Percentiles rank a stretch among this genome's conserved stretches.
These are phyloP conservation scores for Metschnikowia kunwiensis DNA, from an alignment of 805 yeast genomes.

Conservation along the genomic window DNA sequence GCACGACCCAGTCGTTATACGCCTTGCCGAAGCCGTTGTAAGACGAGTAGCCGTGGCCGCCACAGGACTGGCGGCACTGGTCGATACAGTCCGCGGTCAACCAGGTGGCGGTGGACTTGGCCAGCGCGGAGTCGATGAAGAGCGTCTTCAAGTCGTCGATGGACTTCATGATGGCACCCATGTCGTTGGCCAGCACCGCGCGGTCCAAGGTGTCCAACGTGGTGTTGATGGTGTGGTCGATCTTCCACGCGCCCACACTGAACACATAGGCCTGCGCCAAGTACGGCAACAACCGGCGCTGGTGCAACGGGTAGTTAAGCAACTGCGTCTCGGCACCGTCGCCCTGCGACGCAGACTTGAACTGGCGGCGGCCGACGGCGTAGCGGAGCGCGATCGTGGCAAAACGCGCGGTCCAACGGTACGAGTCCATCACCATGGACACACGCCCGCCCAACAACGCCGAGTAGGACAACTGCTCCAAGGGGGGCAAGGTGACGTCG, in stretches of 20 bases:
- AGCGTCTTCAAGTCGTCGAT: conserved; percentile 18
- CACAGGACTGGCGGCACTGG: conserved; percentile 22
- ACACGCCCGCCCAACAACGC: conserved; percentile 23
- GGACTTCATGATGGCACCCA: conserved; percentile 12
- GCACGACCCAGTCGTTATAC: conserved; percentile 23
- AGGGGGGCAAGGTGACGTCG: conserved; percentile 19
- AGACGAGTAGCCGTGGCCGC: conserved; percentile 23
- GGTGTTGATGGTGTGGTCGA: conserved; percentile 13
- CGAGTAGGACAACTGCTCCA: conserved; percentile 21
- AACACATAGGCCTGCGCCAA: conserved; percentile 23
- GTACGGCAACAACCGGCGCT: conserved; percentile 20
- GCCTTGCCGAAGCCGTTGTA: conserved; percentile 22
- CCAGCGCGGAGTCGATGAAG: conserved; percentile 21
- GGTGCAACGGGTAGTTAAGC: conserved; percentile 24
- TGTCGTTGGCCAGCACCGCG: conserved; percentile 16
- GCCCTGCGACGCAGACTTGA: conserved; percentile 21
- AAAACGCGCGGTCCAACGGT: conserved; percentile 18
- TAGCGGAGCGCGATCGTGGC: conserved; percentile 21
- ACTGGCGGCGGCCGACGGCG: conserved; percentile 22
- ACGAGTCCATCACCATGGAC: conserved; percentile 23
- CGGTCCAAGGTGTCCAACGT: conserved; percentile 18
- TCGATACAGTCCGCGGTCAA: conserved; percentile 23
- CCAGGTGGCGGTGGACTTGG: conserved; percentile 22
- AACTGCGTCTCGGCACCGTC: conserved; percentile 22
- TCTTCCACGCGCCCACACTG: conserved; percentile 19